phyloP scores from a whole-genome alignment of 495 filamentous ascomycete species.

The Thozetella sp. region DNA sequence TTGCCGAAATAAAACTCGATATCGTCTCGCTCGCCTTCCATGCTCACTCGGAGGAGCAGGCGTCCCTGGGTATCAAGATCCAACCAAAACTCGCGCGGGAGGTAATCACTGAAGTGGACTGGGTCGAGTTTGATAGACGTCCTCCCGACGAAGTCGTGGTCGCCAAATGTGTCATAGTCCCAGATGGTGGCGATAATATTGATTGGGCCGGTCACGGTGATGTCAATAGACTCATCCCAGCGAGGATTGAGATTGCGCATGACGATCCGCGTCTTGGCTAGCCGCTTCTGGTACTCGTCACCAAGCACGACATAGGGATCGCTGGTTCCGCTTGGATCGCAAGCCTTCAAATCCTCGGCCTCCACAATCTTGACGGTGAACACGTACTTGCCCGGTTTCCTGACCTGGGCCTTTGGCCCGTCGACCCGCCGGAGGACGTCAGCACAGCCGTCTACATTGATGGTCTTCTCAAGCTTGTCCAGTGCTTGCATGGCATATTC shows the following conservation, averaged over 20 bases:
- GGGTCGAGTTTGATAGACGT: conserved; percentile 96
- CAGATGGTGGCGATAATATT: conserved; percentile 97
- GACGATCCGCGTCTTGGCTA: conserved; percentile 91
- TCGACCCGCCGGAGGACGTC: conserved; percentile 72
- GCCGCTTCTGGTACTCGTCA: conserved; percentile 97
- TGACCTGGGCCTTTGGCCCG: conserved; percentile 46
- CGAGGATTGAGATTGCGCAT: conserved; percentile 91
- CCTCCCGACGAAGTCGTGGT: conserved; percentile 95
- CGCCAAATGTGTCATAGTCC: conserved; percentile 97
- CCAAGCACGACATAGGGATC: conserved; percentile 97
- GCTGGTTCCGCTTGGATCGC: conserved; percentile 90
- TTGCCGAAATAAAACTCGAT: conserved; percentile 99
- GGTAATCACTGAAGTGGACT: conserved; percentile 90
- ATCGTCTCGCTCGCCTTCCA: conserved; percentile 98
- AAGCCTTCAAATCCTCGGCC: conserved; percentile 97
- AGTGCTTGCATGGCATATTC: conserved; percentile 90
- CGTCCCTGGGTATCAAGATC: conserved; percentile 96
- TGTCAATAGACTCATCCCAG: conserved; percentile 97
- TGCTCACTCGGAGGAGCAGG: conserved; percentile 86
- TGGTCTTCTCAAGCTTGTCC: conserved; percentile 83
- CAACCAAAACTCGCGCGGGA: conserved; percentile 95
- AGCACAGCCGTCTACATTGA: conserved; percentile 93
- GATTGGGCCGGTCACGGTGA: conserved; percentile 86
- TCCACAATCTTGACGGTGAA: conserved; percentile 99
- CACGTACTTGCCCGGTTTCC: conserved; percentile 79